Evolutionary conservation across 352 stramenopile species (phyloP).

Genomic region (Globisporangium emineosum): DNA sequence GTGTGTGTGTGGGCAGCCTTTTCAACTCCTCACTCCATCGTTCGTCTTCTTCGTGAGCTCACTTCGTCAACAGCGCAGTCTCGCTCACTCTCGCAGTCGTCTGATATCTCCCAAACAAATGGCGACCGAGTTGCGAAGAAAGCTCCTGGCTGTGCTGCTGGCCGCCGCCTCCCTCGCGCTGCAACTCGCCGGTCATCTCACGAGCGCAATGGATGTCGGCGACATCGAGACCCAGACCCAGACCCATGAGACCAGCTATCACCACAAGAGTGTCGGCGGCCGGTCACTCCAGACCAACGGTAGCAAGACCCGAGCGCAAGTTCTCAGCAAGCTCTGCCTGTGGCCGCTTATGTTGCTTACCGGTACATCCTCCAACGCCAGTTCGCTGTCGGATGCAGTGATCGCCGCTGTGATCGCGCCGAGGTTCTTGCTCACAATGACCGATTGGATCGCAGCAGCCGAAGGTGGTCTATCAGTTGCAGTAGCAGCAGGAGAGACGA

Average conservation of each 20-base stretch:
- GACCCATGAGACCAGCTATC: background rate
- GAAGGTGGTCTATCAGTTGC: background rate
- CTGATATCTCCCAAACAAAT: background rate
- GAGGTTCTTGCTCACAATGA: slow-evolving; percentile 2
- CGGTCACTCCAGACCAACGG: background rate
- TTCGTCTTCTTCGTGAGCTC: background rate
- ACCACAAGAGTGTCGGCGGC: background rate
- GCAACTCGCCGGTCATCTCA: background rate
- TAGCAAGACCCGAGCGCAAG: background rate
- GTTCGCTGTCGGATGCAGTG: background rate
- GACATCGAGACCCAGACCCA: background rate
- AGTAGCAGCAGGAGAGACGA: background rate
- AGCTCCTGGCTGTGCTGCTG: background rate
- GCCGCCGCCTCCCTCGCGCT: background rate
- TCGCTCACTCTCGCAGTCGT: background rate
- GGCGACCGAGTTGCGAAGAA: background rate
- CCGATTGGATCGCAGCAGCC: background rate
- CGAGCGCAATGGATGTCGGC: background rate
- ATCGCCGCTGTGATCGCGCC: background rate
- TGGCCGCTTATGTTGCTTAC: background rate
- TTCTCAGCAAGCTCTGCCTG: background rate
- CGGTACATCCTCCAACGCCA: background rate
- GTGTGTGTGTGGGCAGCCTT: background rate
- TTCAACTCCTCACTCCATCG: background rate
- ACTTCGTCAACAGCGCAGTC: background rate